Base-by-base conservation (phyloP, 352 stramenopile species). In the Pythium periplocum region DNA sequence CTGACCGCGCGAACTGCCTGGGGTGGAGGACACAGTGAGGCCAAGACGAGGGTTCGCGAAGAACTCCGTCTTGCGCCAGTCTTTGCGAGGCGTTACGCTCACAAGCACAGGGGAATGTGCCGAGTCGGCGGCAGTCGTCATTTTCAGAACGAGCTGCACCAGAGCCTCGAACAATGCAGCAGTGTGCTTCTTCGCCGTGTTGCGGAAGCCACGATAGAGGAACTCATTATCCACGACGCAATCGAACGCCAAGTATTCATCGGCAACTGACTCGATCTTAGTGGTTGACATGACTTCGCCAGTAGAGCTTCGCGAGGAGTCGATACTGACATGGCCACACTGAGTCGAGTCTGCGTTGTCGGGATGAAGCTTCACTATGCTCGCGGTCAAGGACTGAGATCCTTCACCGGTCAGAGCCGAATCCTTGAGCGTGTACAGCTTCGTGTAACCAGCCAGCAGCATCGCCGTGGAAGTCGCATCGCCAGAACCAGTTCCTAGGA, bases 51-150 rank as follows among this genome's bases (percentile, higher is more conserved):
- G 31, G 38, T 84, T 77, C 0, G 69, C 58, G 11, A 89, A 42
- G 38, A 72, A 89, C 32, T 84, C 74, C 45, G 73, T 67, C 42
- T 82, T 83, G 40, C 75, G 71, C 78, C 78, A 89, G 36, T 82
- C 75, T 52, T 86, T 89, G 30, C 75, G 64, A 17, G 70, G 69
- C 2, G 75, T 79, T 3, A 89, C 31, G 17, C 61, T 83, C 41
- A 85, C 52, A 6, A 87, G 35, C 26, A 45, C 59, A 9, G 53
- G 31, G 43, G 43, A 48, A 48, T 30, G 9, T 48, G 9, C 17
- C 6, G 26, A 44, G 6, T 56, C 17, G 32, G 31, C 17, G 1
- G n/a, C 4, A 5, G 9, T 48, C 1, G 32, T 53, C 7, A 50
- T 34, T 53, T 40, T 49, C 10, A 53, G 9, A 1, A 49, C 36